Evolutionary conservation across 306 rosid species (phyloP).

Genomic region (Citrullus mucosospermus): DNA sequence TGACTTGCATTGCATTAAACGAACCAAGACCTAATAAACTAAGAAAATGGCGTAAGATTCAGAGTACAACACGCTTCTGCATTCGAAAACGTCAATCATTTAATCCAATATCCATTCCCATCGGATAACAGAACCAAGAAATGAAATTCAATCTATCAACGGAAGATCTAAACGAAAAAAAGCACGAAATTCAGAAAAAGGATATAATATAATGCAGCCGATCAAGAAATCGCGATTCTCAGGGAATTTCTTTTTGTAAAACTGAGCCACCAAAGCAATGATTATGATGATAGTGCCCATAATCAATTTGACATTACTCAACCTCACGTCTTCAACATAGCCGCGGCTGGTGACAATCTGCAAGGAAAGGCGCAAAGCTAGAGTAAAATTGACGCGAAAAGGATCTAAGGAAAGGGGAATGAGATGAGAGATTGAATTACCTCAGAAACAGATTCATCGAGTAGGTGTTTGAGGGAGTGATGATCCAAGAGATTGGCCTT

Average conservation of each 20-base stretch:
- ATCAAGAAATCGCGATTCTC: constrained; percentile 77
- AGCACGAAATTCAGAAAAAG: constrained; percentile 15
- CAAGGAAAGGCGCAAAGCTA: not conserved
- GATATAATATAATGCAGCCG: constrained; percentile 78
- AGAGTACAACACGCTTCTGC: not conserved
- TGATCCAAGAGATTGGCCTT: constrained; percentile 84
- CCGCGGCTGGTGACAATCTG: constrained; percentile 70
- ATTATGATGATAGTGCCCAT: constrained; percentile 59
- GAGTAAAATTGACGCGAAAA: not conserved
- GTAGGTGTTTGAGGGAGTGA: constrained; percentile 72
- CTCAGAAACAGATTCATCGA: constrained; percentile 84
- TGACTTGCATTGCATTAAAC: not conserved
- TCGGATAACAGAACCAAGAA: not conserved
- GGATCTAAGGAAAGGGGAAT: not conserved
- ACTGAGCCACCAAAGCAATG: constrained; percentile 84
- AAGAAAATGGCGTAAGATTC: not conserved
- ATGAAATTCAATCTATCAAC: not conserved
- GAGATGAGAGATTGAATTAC: constrained; percentile 14
- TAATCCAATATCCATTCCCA: not conserved
- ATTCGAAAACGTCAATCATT: not conserved
- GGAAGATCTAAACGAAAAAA: not conserved
- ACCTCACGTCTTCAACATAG: constrained; percentile 70
- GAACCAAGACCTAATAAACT: not conserved
- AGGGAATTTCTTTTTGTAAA: constrained; percentile 88
- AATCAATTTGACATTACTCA: constrained; percentile 59